Percentiles rank a stretch among this genome's conserved stretches.
Conservation (phyloP, 805 yeast genomes). For the Ogataea dorogensis region DNA sequence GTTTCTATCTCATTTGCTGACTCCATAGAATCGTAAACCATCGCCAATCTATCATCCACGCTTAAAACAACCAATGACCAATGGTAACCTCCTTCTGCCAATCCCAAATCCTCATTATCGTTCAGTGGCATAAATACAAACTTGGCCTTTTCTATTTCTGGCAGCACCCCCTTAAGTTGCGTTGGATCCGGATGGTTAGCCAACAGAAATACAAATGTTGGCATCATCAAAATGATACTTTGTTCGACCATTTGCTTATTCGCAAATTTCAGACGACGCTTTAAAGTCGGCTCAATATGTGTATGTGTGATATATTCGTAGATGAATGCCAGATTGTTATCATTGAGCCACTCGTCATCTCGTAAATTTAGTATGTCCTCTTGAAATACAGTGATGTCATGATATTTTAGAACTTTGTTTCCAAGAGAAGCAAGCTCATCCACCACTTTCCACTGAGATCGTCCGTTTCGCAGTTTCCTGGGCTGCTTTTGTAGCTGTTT, state of each 20-base stretch:
- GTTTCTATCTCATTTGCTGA: conserved; percentile 41
- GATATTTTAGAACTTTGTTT: conserved; percentile 44
- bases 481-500: conserved; percentile 7
- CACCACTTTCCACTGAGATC: conserved; percentile 3
- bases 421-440: conserved; percentile 12
- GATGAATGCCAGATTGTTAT: conserved; percentile 61
- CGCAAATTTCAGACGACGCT: conserved; percentile 26
- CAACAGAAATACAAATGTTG: conserved; percentile 63
- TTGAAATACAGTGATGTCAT: conserved; percentile 55
- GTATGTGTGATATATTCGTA: conserved; percentile 52
- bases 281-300: conserved; percentile 28
- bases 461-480: conserved; percentile 4
- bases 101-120: conserved; percentile 58
- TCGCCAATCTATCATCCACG: conserved; percentile 45
- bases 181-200: conserved; percentile 47
- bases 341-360: conserved; percentile 74
- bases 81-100: conserved; percentile 68
- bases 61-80: conserved; percentile 67
- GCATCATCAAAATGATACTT: conserved; percentile 46
- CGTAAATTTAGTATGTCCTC: conserved; percentile 57
- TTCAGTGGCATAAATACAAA: conserved; percentile 69
- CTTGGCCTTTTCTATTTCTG: conserved; percentile 41
- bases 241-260: conserved; percentile 25
- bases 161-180: conserved; percentile 44
- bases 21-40: conserved; percentile 60